Base-by-base conservation (phyloP, 2,329 filamentous ascomycete species). In the Aulographum hederae region DNA sequence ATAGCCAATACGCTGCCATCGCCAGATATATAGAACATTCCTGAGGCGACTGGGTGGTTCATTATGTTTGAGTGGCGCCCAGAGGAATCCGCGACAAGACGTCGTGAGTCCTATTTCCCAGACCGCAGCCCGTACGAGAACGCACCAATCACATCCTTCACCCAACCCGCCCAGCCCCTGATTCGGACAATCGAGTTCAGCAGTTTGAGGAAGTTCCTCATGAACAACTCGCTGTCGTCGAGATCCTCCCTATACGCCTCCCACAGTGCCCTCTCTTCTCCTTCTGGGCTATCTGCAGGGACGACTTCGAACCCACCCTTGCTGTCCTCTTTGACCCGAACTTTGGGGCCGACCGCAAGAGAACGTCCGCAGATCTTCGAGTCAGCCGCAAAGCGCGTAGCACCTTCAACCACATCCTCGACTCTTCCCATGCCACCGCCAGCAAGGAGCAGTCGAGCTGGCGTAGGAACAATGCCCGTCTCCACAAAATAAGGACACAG, bases 401-500 rank as follows among this genome's bases (percentile, higher is more conserved):
- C 69, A 3, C 71, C 72, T 37, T 76, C 68, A 2, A 78, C 59
- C 2, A 78, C 73, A 43, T 77, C 69, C 19, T 60, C 61, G 23
- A 63, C 47, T 26, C 57, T 55, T 2, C 65, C 69, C 38, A 63
- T 53, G 2, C 57, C 64, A 3, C 54, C 59, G 11, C 73, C 74
- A 0, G 70, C 65, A 2, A 78, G 56, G 12, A 74, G 36, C 2
- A 63, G 37, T 18, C 65, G 56, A 13, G 57, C 69, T 1, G 40
- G 34, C 2, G 50, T 36, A 1, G 59, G 51, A 3, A 73, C 46
- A 28, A 78, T 61, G n/a, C 69, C 66, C 11, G 69, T 73, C 41
- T 71, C 65, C 42, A 65, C 61, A 46, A 76, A 78, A 50, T 77
- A 78, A 0, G 74, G 74, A 35, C 63, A 65, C n/a, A 79, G 47